Evolutionary conservation across 2,329 filamentous ascomycete species (phyloP).

Genomic region (Fusarium secorum): DNA sequence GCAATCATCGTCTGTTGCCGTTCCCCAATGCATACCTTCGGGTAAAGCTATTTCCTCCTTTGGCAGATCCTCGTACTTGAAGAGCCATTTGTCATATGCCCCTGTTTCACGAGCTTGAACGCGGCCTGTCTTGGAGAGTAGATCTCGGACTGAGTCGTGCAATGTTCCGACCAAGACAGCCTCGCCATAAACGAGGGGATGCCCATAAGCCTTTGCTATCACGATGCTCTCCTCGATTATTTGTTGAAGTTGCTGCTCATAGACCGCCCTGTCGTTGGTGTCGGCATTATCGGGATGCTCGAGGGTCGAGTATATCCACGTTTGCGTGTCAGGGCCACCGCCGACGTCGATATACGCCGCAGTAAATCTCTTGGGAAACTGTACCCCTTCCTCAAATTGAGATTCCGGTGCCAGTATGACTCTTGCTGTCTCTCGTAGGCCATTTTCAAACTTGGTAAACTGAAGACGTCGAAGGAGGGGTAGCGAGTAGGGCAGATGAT

Average conservation of each 20-base stretch:
- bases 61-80: slow-evolving; percentile 57
- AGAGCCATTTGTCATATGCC: slow-evolving; percentile 66
- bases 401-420: slow-evolving; percentile 50
- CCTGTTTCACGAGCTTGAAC: slow-evolving; percentile 42
- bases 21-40: slow-evolving; percentile 63
- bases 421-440: slow-evolving; percentile 53
- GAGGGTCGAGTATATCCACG: slow-evolving; percentile 67
- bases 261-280: slow-evolving; percentile 20
- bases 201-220: slow-evolving; percentile 39
- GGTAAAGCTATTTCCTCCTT: slow-evolving; percentile 46
- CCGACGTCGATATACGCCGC: slow-evolving; percentile 69
- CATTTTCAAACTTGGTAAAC: slow-evolving; percentile 56
- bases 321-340: slow-evolving; percentile 67
- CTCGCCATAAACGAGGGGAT: slow-evolving; percentile 30
- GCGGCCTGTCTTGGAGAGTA: slow-evolving; percentile 40
- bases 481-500: slow-evolving; percentile 65
- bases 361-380: slow-evolving; percentile 51
- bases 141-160: slow-evolving; percentile 41
- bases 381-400: not conserved
- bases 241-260: slow-evolving; percentile 46
- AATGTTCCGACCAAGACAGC: slow-evolving; percentile 50
- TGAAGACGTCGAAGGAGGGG: slow-evolving; percentile 70
- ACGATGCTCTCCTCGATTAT: slow-evolving; percentile 43
- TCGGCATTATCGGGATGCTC: slow-evolving; percentile 46
- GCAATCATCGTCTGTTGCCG: slow-evolving; percentile 61